Evolutionary conservation across 2,329 filamentous ascomycete species (phyloP).

Genomic region (Penicillium brasilianum): DNA sequence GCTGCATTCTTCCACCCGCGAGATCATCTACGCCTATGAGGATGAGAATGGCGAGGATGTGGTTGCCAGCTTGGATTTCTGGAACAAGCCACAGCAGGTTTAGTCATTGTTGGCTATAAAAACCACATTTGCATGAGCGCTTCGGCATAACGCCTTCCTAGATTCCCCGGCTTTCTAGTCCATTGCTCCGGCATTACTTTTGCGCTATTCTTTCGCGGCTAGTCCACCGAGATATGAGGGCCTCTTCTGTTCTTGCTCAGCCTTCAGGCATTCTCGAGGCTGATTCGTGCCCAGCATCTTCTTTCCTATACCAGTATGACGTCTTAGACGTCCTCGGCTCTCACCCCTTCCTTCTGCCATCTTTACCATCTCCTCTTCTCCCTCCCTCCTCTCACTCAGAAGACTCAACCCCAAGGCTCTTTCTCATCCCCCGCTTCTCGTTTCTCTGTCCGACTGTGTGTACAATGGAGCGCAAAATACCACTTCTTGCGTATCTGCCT

Average conservation of each 20-base stretch:
- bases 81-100: slow-evolving; percentile 64
- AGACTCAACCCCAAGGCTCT: slow-evolving; percentile 7
- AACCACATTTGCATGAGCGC: not conserved
- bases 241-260: not conserved
- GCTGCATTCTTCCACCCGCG: slow-evolving; percentile 94
- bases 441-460: slow-evolving; percentile 31
- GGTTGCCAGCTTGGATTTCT: slow-evolving; percentile 95
- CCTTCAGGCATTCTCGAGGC: not conserved
- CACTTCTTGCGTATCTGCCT: slow-evolving; percentile 37
- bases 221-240: not conserved
- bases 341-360: not conserved
- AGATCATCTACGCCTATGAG: slow-evolving; percentile 98
- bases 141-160: not conserved
- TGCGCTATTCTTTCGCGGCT: not conserved
- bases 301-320: not conserved
- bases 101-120: slow-evolving; percentile 9
- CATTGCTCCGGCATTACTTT: not conserved
- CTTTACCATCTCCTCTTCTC: not conserved
- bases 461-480: slow-evolving; percentile 51
- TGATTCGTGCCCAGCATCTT: not conserved
- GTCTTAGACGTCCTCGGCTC: not conserved
- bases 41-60: slow-evolving; percentile 93
- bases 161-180: not conserved
- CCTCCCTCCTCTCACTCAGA: slow-evolving; percentile 2
- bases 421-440: slow-evolving; percentile 18